Evolutionary conservation across 768 basidiomycete species (phyloP), one percentile per base, ranked within the genome.

Genomic region (Leccinum uliginosum): DNA sequence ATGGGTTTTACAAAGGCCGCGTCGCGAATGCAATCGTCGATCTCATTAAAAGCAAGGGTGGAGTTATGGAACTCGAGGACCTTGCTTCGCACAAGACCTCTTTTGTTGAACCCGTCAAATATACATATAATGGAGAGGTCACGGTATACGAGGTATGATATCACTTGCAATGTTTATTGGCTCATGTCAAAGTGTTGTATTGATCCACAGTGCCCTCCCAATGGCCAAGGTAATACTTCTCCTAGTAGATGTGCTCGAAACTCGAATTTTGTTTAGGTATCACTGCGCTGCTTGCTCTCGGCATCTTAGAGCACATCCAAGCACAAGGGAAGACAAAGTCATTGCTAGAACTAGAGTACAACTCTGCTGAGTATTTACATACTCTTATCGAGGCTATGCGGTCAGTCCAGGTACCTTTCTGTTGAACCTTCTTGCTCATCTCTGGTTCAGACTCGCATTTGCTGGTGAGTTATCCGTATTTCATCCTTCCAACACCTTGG

Each of bases 51-150:
- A 85, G 83, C 70, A 81, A 87, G 63, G 96, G 96, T 17, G 97
- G 97, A 19, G 81, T 94, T 8, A 95, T 99, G 94, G 88, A 87
- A 50, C 79, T 98, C 12, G 85, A 88, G n/a, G 97, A 99, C 70
- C 83, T 99, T 40, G 89, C 88, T n/a, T 78, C 79, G 47, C 94
- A 97, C 67, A 73, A 80, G 50, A 85, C 91, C 0, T 76, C 84
- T 4, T 82, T 91, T 38, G 91, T 98, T 17, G 83, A 93, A 59
- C 96, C 97, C 2, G 94, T 98, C 75, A 86, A 83, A 56, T 96
- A 96, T 69, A 93, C 88, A 2, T 98, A 91, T 63, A 87, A 80
- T 19, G 77, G 80, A 8, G 89, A 93, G 56, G 88, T 98, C 7
- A 93, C 93, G 0, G 77, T 98, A 0, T 93, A 93, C 70, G 96